These are phyloP conservation scores for Psilocybe cubensis DNA, from an alignment of 768 basidiomycete genomes.

Conservation along the genomic window DNA sequence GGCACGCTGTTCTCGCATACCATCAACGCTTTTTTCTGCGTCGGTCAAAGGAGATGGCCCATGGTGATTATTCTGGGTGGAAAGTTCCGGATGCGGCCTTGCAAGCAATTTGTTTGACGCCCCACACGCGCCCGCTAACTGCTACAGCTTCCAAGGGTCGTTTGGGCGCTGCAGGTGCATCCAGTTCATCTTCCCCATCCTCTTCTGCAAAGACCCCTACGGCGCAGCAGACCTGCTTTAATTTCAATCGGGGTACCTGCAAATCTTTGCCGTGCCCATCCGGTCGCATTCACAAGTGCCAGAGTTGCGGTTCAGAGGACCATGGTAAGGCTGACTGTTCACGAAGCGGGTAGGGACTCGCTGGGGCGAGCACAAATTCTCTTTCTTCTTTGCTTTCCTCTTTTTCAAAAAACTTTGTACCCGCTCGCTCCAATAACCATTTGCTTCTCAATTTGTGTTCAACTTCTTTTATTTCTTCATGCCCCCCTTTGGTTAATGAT, in stretches of 20 bases:
- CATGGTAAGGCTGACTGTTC: slow-evolving; percentile 11
- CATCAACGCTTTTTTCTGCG: neutral
- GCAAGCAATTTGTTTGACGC: neutral
- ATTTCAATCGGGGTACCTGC: slow-evolving; percentile 20
- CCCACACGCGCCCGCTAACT: slow-evolving; percentile 1
- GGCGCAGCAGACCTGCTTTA: slow-evolving; percentile 16
- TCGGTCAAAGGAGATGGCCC: neutral
- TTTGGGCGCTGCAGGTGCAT: neutral
- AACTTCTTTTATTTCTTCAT: too few species aligned
- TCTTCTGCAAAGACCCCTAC: neutral
- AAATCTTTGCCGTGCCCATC: slow-evolving; percentile 13
- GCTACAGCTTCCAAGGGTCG: too few species aligned
- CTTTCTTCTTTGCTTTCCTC: neutral
- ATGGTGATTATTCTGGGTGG: neutral
- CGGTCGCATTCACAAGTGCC: slow-evolving; percentile 20
- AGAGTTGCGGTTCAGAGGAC: slow-evolving; percentile 4
- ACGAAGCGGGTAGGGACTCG: neutral
- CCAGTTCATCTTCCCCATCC: neutral
- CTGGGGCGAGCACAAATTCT: slow-evolving; percentile 1
- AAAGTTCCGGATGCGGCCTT: neutral
- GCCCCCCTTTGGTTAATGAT: too few species aligned
- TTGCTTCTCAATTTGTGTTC: neutral
- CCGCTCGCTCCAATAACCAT: neutral
- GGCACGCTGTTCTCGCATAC: neutral
- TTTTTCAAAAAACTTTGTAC: too few species aligned